Evolutionary conservation across 805 yeast genomes (phyloP).

Genomic region (Wickerhamiella bombiphila): DNA sequence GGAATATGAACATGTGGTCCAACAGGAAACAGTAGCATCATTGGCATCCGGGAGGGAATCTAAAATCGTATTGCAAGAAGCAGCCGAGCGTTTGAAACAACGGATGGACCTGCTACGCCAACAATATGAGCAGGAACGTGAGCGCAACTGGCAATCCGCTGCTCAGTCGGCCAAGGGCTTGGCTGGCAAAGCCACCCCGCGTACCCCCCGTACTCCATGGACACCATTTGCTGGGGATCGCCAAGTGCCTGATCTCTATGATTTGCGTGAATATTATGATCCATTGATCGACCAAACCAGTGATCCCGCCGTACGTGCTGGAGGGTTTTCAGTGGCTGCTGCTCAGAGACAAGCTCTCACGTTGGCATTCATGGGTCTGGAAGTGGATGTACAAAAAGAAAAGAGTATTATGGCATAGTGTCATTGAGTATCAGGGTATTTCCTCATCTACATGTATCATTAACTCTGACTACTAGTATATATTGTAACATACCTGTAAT

Average conservation of each 20-base stretch:
- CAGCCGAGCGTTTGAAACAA: slow-evolving; percentile 40
- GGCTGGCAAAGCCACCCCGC: slow-evolving; percentile 10
- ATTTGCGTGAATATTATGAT: slow-evolving; percentile 37
- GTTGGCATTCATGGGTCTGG: slow-evolving; percentile 82
- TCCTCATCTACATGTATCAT: too few relatives aligned
- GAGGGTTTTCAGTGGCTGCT: slow-evolving; percentile 62
- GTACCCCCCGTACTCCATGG: slow-evolving; percentile 41
- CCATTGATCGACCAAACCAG: slow-evolving; percentile 43
- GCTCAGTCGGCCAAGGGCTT: slow-evolving; percentile 15
- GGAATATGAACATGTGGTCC: slow-evolving; percentile 30
- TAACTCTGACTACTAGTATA: too few relatives aligned
- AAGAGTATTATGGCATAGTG: too few relatives aligned
- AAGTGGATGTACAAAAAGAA: slow-evolving; percentile 60
- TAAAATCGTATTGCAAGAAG: slow-evolving; percentile 36
- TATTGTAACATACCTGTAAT: too few relatives aligned
- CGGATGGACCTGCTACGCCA: slow-evolving; percentile 51
- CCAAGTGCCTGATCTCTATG: slow-evolving; percentile 38
- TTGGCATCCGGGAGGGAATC: slow-evolving; percentile 33
- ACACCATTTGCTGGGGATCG: slow-evolving; percentile 93
- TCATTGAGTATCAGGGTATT: too few relatives aligned
- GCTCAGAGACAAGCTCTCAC: slow-evolving; percentile 66
- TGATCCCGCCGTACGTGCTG: slow-evolving; percentile 54
- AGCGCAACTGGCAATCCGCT: slow-evolving; percentile 21
- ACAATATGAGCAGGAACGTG: slow-evolving; percentile 33
- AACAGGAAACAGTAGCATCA: slow-evolving; percentile 40